Conservation (phyloP, 441 rosid genomes). For the Raphanus hybrid region DNA sequence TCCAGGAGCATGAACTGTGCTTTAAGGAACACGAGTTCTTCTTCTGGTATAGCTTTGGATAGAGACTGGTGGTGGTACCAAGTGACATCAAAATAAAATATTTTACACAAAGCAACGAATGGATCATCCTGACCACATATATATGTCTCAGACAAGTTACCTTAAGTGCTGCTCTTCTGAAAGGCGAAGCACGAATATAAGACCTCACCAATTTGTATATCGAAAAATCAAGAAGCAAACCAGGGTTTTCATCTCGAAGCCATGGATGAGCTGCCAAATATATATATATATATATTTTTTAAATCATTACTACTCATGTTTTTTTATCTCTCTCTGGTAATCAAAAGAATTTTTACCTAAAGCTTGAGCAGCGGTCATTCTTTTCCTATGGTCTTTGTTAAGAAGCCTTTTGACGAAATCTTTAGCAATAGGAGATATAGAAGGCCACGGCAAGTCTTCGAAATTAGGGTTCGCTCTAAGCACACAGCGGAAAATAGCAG, state of each 20-base stretch:
- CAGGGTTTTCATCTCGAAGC: slow-evolving; percentile 52
- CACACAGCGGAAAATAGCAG: slow-evolving; percentile 61
- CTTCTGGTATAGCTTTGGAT: slow-evolving; percentile 68
- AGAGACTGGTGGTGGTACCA: slow-evolving; percentile 42
- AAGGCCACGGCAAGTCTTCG: slow-evolving; percentile 69
- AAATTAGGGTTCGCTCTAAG: slow-evolving; percentile 69
- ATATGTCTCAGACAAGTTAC: slow-evolving; percentile 39
- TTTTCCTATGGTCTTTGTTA: slow-evolving; percentile 73
- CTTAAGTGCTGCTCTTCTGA: slow-evolving; percentile 68
- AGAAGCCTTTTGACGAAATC: slow-evolving; percentile 68
- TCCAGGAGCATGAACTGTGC: slow-evolving; percentile 61
- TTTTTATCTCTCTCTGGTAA: slow-evolving; percentile 19
- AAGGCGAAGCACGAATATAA: slow-evolving; percentile 60
- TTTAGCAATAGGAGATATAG: slow-evolving; percentile 59
- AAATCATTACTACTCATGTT: slow-evolving; percentile 13
- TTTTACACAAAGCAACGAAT: not conserved
- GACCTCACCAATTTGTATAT: slow-evolving; percentile 67
- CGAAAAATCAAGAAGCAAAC: slow-evolving; percentile 60
- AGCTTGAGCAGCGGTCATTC: slow-evolving; percentile 76
- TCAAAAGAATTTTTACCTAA: slow-evolving; percentile 47
- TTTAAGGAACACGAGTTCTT: slow-evolving; percentile 55
- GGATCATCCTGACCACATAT: not conserved
- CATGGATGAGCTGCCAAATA: slow-evolving; percentile 59
- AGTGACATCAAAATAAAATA: slow-evolving; percentile 1
- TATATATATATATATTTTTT: not conserved